Conservation (phyloP, 1,139 yeast species). For the Yamadazyma songkhlaensis region DNA sequence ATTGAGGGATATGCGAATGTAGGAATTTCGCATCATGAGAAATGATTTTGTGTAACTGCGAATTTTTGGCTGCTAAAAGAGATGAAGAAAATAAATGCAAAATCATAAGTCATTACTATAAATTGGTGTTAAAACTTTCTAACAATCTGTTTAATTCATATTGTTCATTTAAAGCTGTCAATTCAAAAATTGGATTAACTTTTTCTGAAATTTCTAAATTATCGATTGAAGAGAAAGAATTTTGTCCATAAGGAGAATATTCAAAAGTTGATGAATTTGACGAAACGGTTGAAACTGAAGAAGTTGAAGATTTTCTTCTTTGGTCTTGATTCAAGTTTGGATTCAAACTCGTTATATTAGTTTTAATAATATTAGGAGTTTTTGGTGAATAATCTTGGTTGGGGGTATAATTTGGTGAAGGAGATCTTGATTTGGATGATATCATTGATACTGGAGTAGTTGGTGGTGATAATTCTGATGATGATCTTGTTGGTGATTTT, state of each 20-base stretch:
- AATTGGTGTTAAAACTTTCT: slow-evolving; percentile 11
- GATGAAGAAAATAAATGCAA: neutral
- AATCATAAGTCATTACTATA: slow-evolving; percentile 3
- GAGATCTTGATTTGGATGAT: slow-evolving; percentile 4
- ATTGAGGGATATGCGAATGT: neutral
- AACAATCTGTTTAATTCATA: slow-evolving; percentile 36
- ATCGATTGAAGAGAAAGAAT: slow-evolving; percentile 1
- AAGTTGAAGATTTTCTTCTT: slow-evolving; percentile 3
- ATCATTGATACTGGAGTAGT: slow-evolving; percentile 8
- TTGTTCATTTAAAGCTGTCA: slow-evolving; percentile 42
- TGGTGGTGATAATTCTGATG: slow-evolving; percentile 3
- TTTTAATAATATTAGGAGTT: slow-evolving; percentile 1
- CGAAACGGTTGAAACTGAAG: slow-evolving; percentile 3
- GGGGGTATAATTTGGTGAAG: slow-evolving; percentile 6
- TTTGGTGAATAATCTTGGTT: slow-evolving; percentile 24
- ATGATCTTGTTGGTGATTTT: slow-evolving; percentile 7
- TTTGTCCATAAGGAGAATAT: slow-evolving; percentile 2
- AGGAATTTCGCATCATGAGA: neutral
- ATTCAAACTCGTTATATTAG: neutral
- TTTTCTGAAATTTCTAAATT: slow-evolving; percentile 9
- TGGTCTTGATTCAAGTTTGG: slow-evolving; percentile 4
- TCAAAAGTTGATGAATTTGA: neutral
- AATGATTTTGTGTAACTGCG: neutral
- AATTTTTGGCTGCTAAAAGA: neutral
- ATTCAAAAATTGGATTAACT: slow-evolving; percentile 41